Base-by-base conservation (phyloP, 1,284 basidiomycete species). In the Coniferiporia sulphurascens region DNA sequence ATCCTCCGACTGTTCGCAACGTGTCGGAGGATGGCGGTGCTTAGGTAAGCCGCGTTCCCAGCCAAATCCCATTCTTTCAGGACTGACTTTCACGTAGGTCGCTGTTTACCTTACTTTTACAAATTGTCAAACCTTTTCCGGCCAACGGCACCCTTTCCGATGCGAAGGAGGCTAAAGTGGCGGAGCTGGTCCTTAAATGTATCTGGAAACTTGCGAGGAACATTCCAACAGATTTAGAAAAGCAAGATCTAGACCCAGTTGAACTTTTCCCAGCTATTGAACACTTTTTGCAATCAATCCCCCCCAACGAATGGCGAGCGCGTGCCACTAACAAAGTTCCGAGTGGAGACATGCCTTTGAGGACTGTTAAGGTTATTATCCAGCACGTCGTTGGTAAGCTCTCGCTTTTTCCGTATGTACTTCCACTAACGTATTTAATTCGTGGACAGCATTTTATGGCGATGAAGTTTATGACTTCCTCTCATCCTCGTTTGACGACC, bases 161-260 rank as follows among this genome's bases (percentile, higher is more conserved):
- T 49, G 86, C 90, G 2, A 87, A 90, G 65, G 87, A 91, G 66
- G 85, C 93, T 1, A 93, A 91, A 68, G 94, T 98, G 52, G 95
- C 95, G 6, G 97, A 99, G 72, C 81, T 99, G 35, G 91, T 99
- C 34, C 79, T 99, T 67, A 99, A 99, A 78, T 99, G 97, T 73
- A 85, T 99, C 36, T 99, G 97, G 97, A 99, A 99, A 75, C 78
- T 98, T 56, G 95, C 95, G 8, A 85, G 96, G 65, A 94, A 93
- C 65, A 91, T 98, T 50, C 94, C 95, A 13, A 89, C 94, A 66
- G 93, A 96, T 70, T 79, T 99, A 49, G 83, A 84, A 63, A 90
- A 93, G 57, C 79, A 84, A 5, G 80, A 85, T 32, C 78, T 99
- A 48, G 89, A 93, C 70, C 89, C 95, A 17, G 87, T 93, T 15